Conservation (phyloP, 2,329 filamentous ascomycete genomes). For the Sporothrix luriei region DNA sequence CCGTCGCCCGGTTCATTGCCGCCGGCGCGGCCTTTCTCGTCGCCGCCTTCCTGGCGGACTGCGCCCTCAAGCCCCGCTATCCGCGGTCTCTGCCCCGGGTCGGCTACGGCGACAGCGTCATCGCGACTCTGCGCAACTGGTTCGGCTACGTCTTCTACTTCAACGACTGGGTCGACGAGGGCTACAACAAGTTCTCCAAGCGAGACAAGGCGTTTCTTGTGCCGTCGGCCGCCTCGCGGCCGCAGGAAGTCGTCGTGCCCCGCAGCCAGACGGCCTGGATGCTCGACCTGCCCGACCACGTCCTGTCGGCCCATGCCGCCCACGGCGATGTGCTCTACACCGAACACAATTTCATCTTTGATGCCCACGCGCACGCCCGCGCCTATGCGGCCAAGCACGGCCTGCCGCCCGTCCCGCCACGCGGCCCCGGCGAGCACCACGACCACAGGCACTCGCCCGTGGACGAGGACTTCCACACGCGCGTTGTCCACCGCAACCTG, state of each 20-base stretch:
- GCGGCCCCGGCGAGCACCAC: neutral
- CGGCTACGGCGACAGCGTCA: constrained; percentile 45
- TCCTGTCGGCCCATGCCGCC: constrained; percentile 48
- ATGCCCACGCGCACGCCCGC: constrained; percentile 37
- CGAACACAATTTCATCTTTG: constrained; percentile 49
- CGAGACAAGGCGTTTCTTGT: constrained; percentile 48
- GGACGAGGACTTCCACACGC: constrained; percentile 46
- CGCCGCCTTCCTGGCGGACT: constrained; percentile 47
- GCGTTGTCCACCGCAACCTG: constrained; percentile 50
- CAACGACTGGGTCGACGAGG: constrained; percentile 48
- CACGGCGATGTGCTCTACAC: constrained; percentile 51
- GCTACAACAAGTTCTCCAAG: constrained; percentile 51
- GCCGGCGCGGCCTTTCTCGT: constrained; percentile 43
- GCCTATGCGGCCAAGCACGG: constrained; percentile 4
- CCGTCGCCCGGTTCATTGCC: constrained; percentile 40
- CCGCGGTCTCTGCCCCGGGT: constrained; percentile 47
- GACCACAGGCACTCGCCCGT: constrained; percentile 6
- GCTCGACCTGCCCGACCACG: constrained; percentile 51
- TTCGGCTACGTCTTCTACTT: constrained; percentile 46
- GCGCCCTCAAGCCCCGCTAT: constrained; percentile 46
- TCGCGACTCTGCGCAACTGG: constrained; percentile 47
- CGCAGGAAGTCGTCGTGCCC: constrained; percentile 51
- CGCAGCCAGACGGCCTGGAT: constrained; percentile 50
- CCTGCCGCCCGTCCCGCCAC: constrained; percentile 3
- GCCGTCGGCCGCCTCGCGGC: constrained; percentile 47